A percentile compares a stretch with the other conserved stretches of the same genome.
Conservation (phyloP, 768 basidiomycete genomes). For the Podaxis sp. region DNA sequence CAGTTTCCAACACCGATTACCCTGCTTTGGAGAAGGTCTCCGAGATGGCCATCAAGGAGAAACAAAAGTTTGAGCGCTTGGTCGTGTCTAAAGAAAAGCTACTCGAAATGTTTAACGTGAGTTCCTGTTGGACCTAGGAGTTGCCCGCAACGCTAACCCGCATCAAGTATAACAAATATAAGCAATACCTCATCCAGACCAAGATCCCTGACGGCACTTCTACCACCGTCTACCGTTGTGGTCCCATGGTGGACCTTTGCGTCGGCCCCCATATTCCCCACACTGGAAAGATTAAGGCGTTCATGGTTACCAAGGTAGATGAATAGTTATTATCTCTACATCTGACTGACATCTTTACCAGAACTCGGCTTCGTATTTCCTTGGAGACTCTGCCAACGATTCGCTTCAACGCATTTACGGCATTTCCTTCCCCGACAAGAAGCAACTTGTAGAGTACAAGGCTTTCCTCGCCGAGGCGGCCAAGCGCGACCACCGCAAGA, state of each 20-base stretch:
- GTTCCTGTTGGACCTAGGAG: slow-evolving; percentile 26
- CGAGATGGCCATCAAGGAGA: slow-evolving; percentile 90
- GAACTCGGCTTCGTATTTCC: slow-evolving; percentile 98
- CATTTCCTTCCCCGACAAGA: slow-evolving; percentile 98
- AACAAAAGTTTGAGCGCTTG: slow-evolving; percentile 94
- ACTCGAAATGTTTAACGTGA: slow-evolving; percentile 91
- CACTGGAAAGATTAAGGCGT: slow-evolving; percentile 95
- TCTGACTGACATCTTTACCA: slow-evolving; percentile 26
- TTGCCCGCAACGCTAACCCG: slow-evolving; percentile 10
- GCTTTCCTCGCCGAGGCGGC: slow-evolving; percentile 94
- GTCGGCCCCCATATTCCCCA: slow-evolving; percentile 97
- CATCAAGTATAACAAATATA: slow-evolving; percentile 95
- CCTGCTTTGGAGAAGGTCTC: slow-evolving; percentile 85
- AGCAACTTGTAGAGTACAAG: slow-evolving; percentile 94
- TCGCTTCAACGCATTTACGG: slow-evolving; percentile 96
- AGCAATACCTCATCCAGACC: slow-evolving; percentile 90
- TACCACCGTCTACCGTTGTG: slow-evolving; percentile 98
- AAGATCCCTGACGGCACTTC: slow-evolving; percentile 96
- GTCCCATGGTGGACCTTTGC: slow-evolving; percentile 97
- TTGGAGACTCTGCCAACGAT: slow-evolving; percentile 91
- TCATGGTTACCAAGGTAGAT: slow-evolving; percentile 91
- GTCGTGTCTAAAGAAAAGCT: slow-evolving; percentile 94
- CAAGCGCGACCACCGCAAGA: slow-evolving; percentile 96
- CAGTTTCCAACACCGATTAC: slow-evolving; percentile 82
- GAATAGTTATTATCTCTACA: background rate